Base-by-base conservation (phyloP, 129 eudicot species). In the Silybum marianum region DNA sequence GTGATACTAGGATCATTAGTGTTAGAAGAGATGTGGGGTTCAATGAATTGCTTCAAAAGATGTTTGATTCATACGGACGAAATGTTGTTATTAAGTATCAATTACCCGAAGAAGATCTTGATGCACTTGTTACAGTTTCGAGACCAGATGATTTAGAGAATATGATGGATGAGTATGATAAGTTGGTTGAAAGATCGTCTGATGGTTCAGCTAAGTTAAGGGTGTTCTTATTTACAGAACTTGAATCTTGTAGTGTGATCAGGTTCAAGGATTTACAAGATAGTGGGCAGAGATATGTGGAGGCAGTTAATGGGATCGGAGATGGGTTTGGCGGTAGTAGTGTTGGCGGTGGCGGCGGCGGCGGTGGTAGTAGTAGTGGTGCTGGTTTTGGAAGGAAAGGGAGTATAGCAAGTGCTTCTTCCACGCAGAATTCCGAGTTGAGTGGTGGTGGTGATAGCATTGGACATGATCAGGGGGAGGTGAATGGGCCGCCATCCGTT, bases 131-230 rank as follows among this genome's bases (percentile, higher is more conserved):
- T 8, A 86, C 96, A 0, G 97, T 95, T 86, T 89, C 97, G 0
- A 84, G 94, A 73, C 84, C 89, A 7, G 97, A 95, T 85, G 98
- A 95, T 87, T 87, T 95, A 58, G 96, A 88, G 68, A 92, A 92
- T 83, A 90, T 95, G 98, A 90, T 95, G 97, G 98, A 95, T 23
- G 98, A 95, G 80, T 92, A 90, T 82, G 93, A 92, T 66, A 95
- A 95, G 83, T 44, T 95, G 79, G 39, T 80, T 24, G 97, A 92
- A 80, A 89, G 93, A 84, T 84, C 90, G 63, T 28, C 90, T 0
- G 96, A 94, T 74, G 93, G 92, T 65, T 92, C 97, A 0, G 88
- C 90, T 58, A 95, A 95, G 86, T 75, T 95, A 48, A 86, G 97
- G 86, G 85, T 95, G 42, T 95, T 92, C 65, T 84, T 95, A 86